Evolutionary conservation across 2,329 filamentous ascomycete genomes (phyloP).

Genomic region (Pseudogymnoascus sp.): DNA sequence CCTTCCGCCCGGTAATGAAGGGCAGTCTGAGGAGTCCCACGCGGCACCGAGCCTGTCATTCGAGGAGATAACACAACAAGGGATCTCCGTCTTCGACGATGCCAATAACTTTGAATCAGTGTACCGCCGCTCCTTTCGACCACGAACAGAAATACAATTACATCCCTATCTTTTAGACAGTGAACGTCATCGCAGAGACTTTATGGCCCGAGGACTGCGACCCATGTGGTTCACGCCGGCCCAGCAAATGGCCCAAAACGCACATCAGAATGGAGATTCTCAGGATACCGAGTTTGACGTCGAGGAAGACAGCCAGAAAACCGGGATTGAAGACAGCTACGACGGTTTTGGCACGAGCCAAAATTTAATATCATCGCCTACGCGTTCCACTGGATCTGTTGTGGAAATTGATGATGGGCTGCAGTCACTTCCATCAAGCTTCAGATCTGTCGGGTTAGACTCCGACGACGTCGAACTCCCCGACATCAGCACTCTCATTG

Average conservation of each 20-base stretch:
- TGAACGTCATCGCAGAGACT: constrained; percentile 23
- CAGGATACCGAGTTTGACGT: constrained; percentile 21
- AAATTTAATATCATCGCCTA: neutral
- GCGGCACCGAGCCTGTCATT: neutral
- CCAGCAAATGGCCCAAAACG: constrained; percentile 15
- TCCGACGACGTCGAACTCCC: constrained; percentile 25
- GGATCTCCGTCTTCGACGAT: neutral
- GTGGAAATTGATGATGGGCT: neutral
- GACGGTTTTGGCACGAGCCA: neutral
- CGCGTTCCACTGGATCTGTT: neutral
- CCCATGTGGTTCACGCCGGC: constrained; percentile 23
- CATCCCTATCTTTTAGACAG: constrained; percentile 28
- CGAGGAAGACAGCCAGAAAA: constrained; percentile 20
- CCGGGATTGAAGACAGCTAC: neutral
- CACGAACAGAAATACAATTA: constrained; percentile 27
- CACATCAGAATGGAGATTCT: constrained; percentile 18
- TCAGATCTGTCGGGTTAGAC: constrained; percentile 7
- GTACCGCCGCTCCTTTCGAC: constrained; percentile 19
- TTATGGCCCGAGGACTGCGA: constrained; percentile 24
- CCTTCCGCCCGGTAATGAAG: neutral
- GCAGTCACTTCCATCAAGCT: neutral
- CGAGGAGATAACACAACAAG: neutral
- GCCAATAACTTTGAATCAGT: neutral
- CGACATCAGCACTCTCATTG: constrained; percentile 16
- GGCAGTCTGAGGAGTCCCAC: neutral